These are phyloP conservation scores for Prosopis cineraria DNA, from an alignment of 306 rosid species.

Conservation along the genomic window DNA sequence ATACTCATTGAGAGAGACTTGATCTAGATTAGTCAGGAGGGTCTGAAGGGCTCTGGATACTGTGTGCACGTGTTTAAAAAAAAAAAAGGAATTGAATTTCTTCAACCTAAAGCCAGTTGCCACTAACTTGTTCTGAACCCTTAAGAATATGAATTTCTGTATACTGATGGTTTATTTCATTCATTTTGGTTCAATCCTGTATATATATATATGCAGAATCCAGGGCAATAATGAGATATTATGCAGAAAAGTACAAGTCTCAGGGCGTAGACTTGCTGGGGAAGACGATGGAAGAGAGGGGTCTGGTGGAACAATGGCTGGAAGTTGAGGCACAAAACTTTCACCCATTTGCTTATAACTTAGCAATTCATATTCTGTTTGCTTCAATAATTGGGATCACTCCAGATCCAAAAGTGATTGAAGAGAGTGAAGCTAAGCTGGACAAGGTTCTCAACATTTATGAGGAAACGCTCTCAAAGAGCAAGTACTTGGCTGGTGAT, in stretches of 20 bases:
- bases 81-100: too few species aligned
- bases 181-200: not conserved
- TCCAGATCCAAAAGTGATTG: constrained; percentile 45
- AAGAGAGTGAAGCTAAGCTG: constrained; percentile 55
- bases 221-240: constrained; percentile 51
- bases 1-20: too few species aligned
- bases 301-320: constrained; percentile 60
- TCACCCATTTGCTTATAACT: constrained; percentile 28
- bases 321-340: constrained; percentile 53
- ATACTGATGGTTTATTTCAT: too few species aligned
- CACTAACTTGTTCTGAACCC: not conserved
- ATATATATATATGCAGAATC: constrained; percentile 42
- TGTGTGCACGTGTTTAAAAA: too few species aligned
- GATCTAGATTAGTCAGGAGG: too few species aligned
- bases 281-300: constrained; percentile 51
- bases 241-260: constrained; percentile 51
- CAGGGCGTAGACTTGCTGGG: constrained; percentile 54
- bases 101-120: too few species aligned
- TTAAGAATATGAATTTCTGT: not conserved
- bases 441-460: constrained; percentile 52
- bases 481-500: constrained; percentile 61
- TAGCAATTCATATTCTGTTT: constrained; percentile 34
- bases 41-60: too few species aligned
- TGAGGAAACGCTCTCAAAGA: constrained; percentile 56
- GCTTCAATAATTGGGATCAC: not conserved